These are phyloP conservation scores for Pistacia integerrima DNA, from an alignment of 345 rosid species.

Conservation along the genomic window DNA sequence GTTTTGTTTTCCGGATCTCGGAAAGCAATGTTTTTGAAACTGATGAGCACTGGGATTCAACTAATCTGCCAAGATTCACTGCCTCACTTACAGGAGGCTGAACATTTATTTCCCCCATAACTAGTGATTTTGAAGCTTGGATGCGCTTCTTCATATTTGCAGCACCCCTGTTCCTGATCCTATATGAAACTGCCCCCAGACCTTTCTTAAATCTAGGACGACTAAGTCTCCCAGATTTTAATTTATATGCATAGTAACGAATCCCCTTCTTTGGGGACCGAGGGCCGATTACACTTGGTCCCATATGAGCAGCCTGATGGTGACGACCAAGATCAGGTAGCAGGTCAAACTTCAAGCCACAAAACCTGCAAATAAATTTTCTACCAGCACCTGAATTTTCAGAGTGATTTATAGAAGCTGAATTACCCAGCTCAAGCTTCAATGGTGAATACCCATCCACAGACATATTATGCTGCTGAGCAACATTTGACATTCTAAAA, in stretches of 20 bases:
- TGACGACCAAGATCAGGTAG: slow-evolving; percentile 99
- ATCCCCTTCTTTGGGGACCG: slow-evolving; percentile 70
- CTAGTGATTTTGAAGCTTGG: slow-evolving; percentile 62
- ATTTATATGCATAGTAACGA: slow-evolving; percentile 65
- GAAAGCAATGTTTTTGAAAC: slow-evolving; percentile 75
- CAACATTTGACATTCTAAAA: slow-evolving; percentile 47
- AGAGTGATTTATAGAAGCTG: slow-evolving; percentile 40
- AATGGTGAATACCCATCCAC: slow-evolving; percentile 33
- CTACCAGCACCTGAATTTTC: slow-evolving; percentile 49
- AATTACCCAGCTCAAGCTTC: slow-evolving; percentile 41
- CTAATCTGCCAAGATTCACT: slow-evolving; percentile 49
- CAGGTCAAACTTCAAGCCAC: slow-evolving; percentile 88
- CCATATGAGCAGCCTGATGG: slow-evolving; percentile 99
- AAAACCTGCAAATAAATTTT: slow-evolving; percentile 80
- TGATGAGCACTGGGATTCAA: slow-evolving; percentile 61
- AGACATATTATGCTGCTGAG: slow-evolving; percentile 32
- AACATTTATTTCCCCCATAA: slow-evolving; percentile 30
- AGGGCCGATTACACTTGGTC: slow-evolving; percentile 51
- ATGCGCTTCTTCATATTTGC: slow-evolving; percentile 74
- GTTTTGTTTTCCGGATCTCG: slow-evolving; percentile 70
- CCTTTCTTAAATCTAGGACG: slow-evolving; percentile 88
- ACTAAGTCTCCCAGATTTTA: slow-evolving; percentile 92
- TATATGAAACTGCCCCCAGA: slow-evolving; percentile 72
- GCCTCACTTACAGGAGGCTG: slow-evolving; percentile 41
- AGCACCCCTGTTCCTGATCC: slow-evolving; percentile 70